phyloP scores from a whole-genome alignment of 495 filamentous ascomycete species.

The Amphirosellinia nigrospora region DNA sequence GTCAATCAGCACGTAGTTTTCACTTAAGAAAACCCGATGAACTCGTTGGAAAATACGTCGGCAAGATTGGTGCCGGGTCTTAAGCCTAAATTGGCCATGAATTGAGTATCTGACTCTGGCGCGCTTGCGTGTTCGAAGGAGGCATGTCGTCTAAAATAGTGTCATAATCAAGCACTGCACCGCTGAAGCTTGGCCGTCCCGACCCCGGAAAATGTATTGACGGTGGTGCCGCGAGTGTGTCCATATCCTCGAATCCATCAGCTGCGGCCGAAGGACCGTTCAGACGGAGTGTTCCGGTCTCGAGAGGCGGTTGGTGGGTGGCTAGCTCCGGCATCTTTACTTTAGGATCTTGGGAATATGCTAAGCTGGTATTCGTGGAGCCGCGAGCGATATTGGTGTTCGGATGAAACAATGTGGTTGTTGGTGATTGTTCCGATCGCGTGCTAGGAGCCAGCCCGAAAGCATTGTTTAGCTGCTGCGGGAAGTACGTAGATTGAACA shows the following conservation, averaged over 20 bases:
- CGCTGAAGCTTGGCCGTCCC: slow-evolving; percentile 23
- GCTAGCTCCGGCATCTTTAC: slow-evolving; percentile 5
- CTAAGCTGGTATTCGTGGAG: slow-evolving; percentile 28
- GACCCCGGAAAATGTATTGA: slow-evolving; percentile 19
- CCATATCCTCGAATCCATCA: slow-evolving; percentile 26
- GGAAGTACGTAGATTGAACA: background rate
- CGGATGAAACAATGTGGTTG: background rate
- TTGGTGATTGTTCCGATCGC: background rate
- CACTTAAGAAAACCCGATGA: slow-evolving; percentile 18
- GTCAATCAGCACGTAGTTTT: background rate
- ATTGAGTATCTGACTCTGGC: slow-evolving; percentile 46
- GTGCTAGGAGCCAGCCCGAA: background rate
- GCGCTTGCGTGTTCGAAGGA: slow-evolving; percentile 66
- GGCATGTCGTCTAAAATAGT: slow-evolving; percentile 69
- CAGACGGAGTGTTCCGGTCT: slow-evolving; percentile 31
- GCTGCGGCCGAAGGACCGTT: slow-evolving; percentile 22
- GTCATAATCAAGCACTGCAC: slow-evolving; percentile 53
- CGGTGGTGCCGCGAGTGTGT: slow-evolving; percentile 31
- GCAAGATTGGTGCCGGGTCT: slow-evolving; percentile 44
- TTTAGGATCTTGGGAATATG: slow-evolving; percentile 32
- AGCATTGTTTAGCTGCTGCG: background rate
- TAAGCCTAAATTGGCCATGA: slow-evolving; percentile 66
- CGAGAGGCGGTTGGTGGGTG: slow-evolving; percentile 38
- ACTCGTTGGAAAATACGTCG: slow-evolving; percentile 35
- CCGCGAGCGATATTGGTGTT: slow-evolving; percentile 15